Conservation (phyloP, 1,284 basidiomycete species). For the Pulchroboletus neoregius region DNA sequence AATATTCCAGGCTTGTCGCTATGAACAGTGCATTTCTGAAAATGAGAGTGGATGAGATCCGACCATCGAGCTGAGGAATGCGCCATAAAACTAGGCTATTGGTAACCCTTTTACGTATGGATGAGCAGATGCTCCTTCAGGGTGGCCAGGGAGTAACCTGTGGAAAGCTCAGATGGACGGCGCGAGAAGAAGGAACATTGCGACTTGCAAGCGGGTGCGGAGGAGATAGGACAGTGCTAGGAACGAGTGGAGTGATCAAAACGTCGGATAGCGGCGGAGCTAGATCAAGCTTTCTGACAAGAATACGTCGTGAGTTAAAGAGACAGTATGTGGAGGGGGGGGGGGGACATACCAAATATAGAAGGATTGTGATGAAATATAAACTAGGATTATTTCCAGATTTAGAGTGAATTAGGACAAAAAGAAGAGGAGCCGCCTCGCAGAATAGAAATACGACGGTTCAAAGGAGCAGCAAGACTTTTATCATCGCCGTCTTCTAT, state of each 20-base stretch:
- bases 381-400: conserved; percentile 1
- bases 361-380: conserved; percentile 16
- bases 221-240: too few species aligned
- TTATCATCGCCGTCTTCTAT: conserved; percentile 34
- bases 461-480: conserved; percentile 30
- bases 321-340: too few species aligned
- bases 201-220: too few species aligned
- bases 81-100: background rate
- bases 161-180: too few species aligned
- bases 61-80: background rate
- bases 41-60: conserved; percentile 3
- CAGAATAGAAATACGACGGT: conserved; percentile 37
- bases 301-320: too few species aligned
- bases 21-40: too few species aligned
- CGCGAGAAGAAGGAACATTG: too few species aligned
- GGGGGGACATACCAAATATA: background rate
- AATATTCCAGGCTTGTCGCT: background rate
- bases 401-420: conserved; percentile 15
- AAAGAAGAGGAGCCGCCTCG: conserved; percentile 16
- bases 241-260: too few species aligned
- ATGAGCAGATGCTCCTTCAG: background rate
- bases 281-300: too few species aligned
- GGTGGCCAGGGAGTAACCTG: too few species aligned
- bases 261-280: too few species aligned
- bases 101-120: conserved; percentile 27